Evolutionary conservation across 139 green algal species (phyloP), one percentile per base, ranked within the genome.

Genomic region (Chlamydomonas sp.): DNA sequence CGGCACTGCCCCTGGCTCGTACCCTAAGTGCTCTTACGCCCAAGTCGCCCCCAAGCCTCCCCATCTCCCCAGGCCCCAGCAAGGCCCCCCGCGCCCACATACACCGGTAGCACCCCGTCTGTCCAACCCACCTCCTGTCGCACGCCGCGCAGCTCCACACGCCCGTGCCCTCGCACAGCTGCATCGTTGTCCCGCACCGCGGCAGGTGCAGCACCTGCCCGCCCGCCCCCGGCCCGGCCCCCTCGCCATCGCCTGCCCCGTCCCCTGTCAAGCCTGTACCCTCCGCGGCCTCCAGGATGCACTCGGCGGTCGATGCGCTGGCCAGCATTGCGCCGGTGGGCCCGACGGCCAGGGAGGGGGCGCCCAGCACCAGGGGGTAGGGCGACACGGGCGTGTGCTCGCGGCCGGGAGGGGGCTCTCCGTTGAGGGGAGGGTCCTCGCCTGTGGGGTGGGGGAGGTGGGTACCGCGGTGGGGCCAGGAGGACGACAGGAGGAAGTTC

Each of bases 121-220:
- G 31, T 49, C 62, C 62, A n/a, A 12, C 80, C 58, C 80, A 85
- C 80, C 80, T 85, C 67, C 80, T 67, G 0, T 15, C 8, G 18
- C 80, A 85, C 49, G 67, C 17, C 8, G 10, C 66, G 6, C 67
- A 77, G 80, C 59, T 85, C 80, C 80, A 85, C 8, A 57, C 18
- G 4, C 7, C 14, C 17, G 57, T 14, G 16, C 15, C 61, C 15
- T 61, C 67, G 67, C 68, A 77, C 72, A 79, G 3, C 71, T 9
- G n/a, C 60, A 73, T 15, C 67, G 82, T 79, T 3, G 71, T 10
- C 2, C 71, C 82, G 71, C 82, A 86, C 71, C 82, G 71, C 12
- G 71, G 61, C 71, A 80, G 20, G 60, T n/a, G 15, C 61, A 79
- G 31, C 68, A 67, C 67, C 79, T 61, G 12, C 31, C 3, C 16